Conservation (phyloP, 2,329 filamentous ascomycete genomes). For the Endothia cerciana region DNA sequence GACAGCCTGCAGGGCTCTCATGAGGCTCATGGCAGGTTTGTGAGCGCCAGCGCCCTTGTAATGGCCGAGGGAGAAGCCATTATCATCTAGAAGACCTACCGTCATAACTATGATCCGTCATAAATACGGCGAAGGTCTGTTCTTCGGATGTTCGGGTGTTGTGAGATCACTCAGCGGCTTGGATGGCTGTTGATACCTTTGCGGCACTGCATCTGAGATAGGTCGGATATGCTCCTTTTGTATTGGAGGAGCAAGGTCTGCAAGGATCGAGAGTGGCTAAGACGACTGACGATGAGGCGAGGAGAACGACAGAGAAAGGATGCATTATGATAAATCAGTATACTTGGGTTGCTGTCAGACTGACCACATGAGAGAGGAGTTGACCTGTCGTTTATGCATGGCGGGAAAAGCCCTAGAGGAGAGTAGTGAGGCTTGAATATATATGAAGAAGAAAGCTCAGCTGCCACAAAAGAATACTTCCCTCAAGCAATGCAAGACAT, state of each 20-base stretch:
- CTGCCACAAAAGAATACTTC: too few relatives aligned
- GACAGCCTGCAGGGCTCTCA: too few relatives aligned
- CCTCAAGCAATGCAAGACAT: too few relatives aligned
- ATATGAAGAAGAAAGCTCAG: background rate
- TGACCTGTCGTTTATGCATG: too few relatives aligned
- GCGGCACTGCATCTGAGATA: slow-evolving; percentile 6
- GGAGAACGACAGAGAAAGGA: background rate
- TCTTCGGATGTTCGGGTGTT: background rate
- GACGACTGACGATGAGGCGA: background rate
- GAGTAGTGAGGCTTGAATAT: background rate
- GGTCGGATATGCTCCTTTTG: slow-evolving; percentile 6
- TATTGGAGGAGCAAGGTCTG: slow-evolving; percentile 8
- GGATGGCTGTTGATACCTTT: slow-evolving; percentile 7
- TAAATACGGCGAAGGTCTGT: slow-evolving; percentile 10
- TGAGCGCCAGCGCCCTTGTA: too few relatives aligned
- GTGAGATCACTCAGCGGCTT: slow-evolving; percentile 11
- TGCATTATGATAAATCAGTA: background rate
- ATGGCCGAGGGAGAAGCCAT: too few relatives aligned
- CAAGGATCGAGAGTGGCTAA: slow-evolving; percentile 7
- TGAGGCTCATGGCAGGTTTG: too few relatives aligned
- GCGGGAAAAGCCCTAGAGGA: too few relatives aligned
- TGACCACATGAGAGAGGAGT: background rate
- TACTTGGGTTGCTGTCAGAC: too few relatives aligned
- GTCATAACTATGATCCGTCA: background rate
- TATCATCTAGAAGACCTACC: background rate